Percentiles rank a stretch among this genome's conserved stretches.
Conservation (phyloP, 805 yeast species). For the Candida chilensis region DNA sequence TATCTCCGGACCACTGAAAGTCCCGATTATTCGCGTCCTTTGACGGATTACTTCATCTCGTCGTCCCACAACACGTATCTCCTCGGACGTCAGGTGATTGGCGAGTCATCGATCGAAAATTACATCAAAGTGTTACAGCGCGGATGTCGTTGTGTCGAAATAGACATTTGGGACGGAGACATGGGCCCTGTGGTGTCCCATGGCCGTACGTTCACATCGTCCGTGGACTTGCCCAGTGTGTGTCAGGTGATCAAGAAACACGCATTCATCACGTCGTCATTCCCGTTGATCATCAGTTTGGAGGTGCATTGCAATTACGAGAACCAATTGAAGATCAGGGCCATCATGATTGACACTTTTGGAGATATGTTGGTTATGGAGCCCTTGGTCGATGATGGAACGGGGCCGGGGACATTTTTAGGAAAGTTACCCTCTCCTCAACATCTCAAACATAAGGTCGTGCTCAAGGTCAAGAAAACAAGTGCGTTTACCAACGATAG, state of each 20-base stretch:
- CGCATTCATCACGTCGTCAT: constrained; percentile 82
- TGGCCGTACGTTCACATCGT: constrained; percentile 75
- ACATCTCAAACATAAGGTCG: constrained; percentile 57
- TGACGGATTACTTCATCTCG: constrained; percentile 81
- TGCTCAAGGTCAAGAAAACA: constrained; percentile 72
- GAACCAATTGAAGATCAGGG: constrained; percentile 55
- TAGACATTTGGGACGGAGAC: constrained; percentile 90
- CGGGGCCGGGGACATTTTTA: constrained; percentile 2
- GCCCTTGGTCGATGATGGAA: constrained; percentile 19
- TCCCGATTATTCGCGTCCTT: constrained; percentile 46
- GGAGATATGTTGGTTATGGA: constrained; percentile 45
- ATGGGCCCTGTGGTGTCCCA: constrained; percentile 83
- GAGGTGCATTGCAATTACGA: constrained; percentile 72
- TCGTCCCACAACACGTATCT: constrained; percentile 94
- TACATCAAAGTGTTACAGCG: constrained; percentile 79
- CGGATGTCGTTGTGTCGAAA: constrained; percentile 92
- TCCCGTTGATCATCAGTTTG: constrained; percentile 77
- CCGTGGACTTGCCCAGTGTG: constrained; percentile 63
- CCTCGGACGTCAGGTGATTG: constrained; percentile 80
- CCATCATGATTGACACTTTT: constrained; percentile 43
- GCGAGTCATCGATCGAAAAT: constrained; percentile 82
- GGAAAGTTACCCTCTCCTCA: constrained; percentile 60
- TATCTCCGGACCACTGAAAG: constrained; percentile 9
- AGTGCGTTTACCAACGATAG: constrained; percentile 11
- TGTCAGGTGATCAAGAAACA: constrained; percentile 68